Conservation (phyloP, 1,139 yeast species). For the Yamadazyma sp. region DNA sequence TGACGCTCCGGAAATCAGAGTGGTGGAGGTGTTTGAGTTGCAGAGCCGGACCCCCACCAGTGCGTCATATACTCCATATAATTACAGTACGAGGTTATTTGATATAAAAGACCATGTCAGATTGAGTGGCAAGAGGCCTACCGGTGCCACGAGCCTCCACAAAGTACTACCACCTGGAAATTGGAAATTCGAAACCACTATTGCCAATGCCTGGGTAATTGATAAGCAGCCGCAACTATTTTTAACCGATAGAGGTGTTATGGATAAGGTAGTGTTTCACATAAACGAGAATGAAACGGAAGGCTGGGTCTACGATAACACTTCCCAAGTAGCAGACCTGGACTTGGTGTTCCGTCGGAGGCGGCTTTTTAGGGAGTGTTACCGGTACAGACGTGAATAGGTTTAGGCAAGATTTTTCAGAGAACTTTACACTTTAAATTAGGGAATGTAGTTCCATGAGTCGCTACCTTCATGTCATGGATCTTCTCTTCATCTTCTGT, state of each 20-base stretch:
- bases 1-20: slow-evolving; percentile 58
- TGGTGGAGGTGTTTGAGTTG: slow-evolving; percentile 76
- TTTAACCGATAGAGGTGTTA: slow-evolving; percentile 47
- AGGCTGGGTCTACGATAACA: slow-evolving; percentile 45
- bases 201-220: slow-evolving; percentile 63
- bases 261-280: slow-evolving; percentile 19
- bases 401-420: no score
- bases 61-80: slow-evolving; percentile 51
- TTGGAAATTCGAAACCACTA: slow-evolving; percentile 67
- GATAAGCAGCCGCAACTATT: slow-evolving; percentile 57
- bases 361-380: slow-evolving; percentile 51
- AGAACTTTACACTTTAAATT: no score
- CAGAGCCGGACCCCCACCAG: slow-evolving; percentile 65
- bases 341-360: slow-evolving; percentile 53
- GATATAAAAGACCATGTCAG: slow-evolving; percentile 52
- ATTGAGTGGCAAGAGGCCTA: slow-evolving; percentile 58
- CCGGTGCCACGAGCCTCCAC: slow-evolving; percentile 57
- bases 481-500: no score
- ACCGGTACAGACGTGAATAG: slow-evolving; percentile 47
- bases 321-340: slow-evolving; percentile 21
- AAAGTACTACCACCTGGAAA: slow-evolving; percentile 67
- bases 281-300: slow-evolving; percentile 41
- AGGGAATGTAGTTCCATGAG: no score
- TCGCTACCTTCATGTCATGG: no score
- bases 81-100: slow-evolving; percentile 45